phyloP scores from a whole-genome alignment of 176 grass and related monocot genomes.

The Musa troglodytarum region DNA sequence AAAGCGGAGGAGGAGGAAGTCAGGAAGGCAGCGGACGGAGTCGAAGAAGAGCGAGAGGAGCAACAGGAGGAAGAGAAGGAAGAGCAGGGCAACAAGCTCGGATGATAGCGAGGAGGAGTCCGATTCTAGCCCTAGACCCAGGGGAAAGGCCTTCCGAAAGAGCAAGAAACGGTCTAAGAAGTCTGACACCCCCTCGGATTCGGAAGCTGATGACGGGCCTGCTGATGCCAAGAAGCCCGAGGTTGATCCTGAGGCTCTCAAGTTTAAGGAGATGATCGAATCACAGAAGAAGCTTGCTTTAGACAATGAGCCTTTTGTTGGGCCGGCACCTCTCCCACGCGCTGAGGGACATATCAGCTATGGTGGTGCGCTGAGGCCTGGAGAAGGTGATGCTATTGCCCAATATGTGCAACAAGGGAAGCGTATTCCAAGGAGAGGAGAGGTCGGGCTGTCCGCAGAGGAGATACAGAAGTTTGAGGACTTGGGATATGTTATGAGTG shows the following conservation, averaged over 20 bases:
- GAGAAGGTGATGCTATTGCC: slow-evolving; percentile 98
- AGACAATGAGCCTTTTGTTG: slow-evolving; percentile 70
- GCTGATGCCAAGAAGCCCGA: slow-evolving; percentile 33
- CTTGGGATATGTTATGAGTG: slow-evolving; percentile 95
- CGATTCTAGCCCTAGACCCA: slow-evolving; percentile 26
- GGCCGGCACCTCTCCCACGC: slow-evolving; percentile 62
- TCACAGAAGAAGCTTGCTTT: slow-evolving; percentile 76
- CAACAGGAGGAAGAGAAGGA: slow-evolving; percentile 36
- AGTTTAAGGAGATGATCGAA: slow-evolving; percentile 81
- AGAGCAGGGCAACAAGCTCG: slow-evolving; percentile 20
- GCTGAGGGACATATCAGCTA: slow-evolving; percentile 91
- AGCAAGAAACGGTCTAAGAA: slow-evolving; percentile 34
- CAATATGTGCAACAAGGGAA: slow-evolving; percentile 98
- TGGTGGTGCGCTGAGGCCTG: slow-evolving; percentile 86
- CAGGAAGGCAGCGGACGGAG: background rate
- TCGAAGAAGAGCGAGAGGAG: slow-evolving; percentile 12
- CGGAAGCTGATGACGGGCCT: slow-evolving; percentile 23
- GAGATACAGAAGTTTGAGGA: slow-evolving; percentile 89
- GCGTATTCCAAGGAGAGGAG: slow-evolving; percentile 95
- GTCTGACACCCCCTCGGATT: slow-evolving; percentile 33
- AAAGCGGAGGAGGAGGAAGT: slow-evolving; percentile 45
- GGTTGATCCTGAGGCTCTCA: slow-evolving; percentile 73
- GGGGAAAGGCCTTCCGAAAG: slow-evolving; percentile 27
- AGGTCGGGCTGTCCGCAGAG: slow-evolving; percentile 86
- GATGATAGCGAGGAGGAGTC: slow-evolving; percentile 28